A percentile compares a stretch with the other conserved stretches of the same genome.
Evolutionary conservation across 306 rosid species (phyloP).

Genomic region (Boehmeria nivea): DNA sequence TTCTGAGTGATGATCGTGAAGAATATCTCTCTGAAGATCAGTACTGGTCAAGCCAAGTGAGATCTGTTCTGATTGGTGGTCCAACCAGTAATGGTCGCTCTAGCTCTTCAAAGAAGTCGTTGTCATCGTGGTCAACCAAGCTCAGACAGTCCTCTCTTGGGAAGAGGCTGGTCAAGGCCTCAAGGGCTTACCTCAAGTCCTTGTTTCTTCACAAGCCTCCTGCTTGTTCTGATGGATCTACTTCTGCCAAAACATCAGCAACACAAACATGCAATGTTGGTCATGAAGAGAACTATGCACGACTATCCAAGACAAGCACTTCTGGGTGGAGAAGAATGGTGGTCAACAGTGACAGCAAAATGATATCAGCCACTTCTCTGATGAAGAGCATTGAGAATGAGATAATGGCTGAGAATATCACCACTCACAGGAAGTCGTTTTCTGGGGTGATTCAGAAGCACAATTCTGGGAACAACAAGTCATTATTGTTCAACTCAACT

Average conservation of each 20-base stretch:
- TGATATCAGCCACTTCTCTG: slow-evolving; percentile 26
- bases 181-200: slow-evolving; percentile 60
- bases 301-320: slow-evolving; percentile 39
- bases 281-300: too few species aligned
- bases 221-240: too few species aligned
- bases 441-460: slow-evolving; percentile 70
- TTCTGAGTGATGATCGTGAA: slow-evolving; percentile 33
- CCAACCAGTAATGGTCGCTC: too few species aligned
- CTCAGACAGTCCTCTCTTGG: slow-evolving; percentile 50
- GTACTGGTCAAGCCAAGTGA: slow-evolving; percentile 37
- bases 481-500: too few species aligned
- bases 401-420: slow-evolving; percentile 43
- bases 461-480: too few species aligned
- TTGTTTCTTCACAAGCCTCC: slow-evolving; percentile 32
- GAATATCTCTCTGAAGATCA: slow-evolving; percentile 33
- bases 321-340: slow-evolving; percentile 39
- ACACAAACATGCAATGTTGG: slow-evolving; percentile 13
- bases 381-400: slow-evolving; percentile 46
- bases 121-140: slow-evolving; percentile 56
- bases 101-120: slow-evolving; percentile 37
- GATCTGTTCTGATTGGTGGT: slow-evolving; percentile 21
- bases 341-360: slow-evolving; percentile 18
- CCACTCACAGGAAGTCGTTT: slow-evolving; percentile 62
- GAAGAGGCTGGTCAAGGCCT: slow-evolving; percentile 51
- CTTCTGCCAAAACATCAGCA: neutral